phyloP scores from a whole-genome alignment of 1,139 yeast species.

The Debaryomyces udenii region DNA sequence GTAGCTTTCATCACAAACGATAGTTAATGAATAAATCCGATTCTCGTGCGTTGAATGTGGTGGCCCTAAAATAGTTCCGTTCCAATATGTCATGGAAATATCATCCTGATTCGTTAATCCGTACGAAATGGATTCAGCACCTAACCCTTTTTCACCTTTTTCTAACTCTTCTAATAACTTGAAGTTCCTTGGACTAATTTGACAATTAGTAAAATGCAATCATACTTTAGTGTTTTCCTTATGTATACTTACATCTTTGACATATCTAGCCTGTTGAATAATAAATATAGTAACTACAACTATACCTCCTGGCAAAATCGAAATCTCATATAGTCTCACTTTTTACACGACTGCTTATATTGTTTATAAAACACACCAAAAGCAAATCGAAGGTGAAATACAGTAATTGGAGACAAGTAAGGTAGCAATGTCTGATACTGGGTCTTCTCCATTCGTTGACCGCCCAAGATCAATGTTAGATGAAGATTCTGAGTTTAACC shows the following conservation, averaged over 20 bases:
- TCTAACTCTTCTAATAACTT: slow-evolving; percentile 93
- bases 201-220: neutral
- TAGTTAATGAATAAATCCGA: slow-evolving; percentile 81
- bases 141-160: slow-evolving; percentile 96
- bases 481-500: slow-evolving; percentile 20
- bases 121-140: slow-evolving; percentile 95
- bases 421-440: slow-evolving; percentile 15
- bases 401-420: slow-evolving; percentile 10
- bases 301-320: neutral
- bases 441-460: slow-evolving; percentile 51
- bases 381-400: neutral
- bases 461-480: slow-evolving; percentile 29
- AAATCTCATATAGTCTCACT: slow-evolving; percentile 8
- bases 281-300: neutral
- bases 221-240: too few relatives aligned
- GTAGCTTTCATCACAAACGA: slow-evolving; percentile 80
- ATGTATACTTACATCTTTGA: slow-evolving; percentile 43
- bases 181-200: slow-evolving; percentile 81
- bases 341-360: slow-evolving; percentile 8
- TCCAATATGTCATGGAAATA: slow-evolving; percentile 91
- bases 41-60: slow-evolving; percentile 95
- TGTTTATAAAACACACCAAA: slow-evolving; percentile 3
- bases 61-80: slow-evolving; percentile 95
- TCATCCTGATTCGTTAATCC: slow-evolving; percentile 90
- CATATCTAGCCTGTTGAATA: slow-evolving; percentile 22